Evolutionary conservation across 345 rosid species (phyloP).

Genomic region (Theobroma cacao): DNA sequence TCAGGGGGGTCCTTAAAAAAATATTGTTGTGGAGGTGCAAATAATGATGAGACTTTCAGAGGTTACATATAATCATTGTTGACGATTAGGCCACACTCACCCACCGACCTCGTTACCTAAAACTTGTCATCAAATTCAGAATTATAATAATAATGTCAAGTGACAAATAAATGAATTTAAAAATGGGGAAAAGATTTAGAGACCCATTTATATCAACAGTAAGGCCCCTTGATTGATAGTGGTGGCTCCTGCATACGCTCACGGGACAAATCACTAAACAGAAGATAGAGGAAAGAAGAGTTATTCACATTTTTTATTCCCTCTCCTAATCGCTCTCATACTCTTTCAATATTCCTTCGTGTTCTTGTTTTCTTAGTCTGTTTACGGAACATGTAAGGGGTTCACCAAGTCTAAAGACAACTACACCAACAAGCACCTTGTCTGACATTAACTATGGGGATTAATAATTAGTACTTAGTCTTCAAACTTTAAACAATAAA

Average conservation of each 20-base stretch:
- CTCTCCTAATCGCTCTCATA: no score
- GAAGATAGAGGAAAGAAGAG: not conserved
- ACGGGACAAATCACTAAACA: not conserved
- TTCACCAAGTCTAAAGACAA: not conserved
- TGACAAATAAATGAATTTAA: not conserved
- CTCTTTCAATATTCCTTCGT: not conserved
- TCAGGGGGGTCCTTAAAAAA: not conserved
- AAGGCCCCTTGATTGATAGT: not conserved
- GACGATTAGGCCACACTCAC: not conserved
- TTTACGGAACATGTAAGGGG: not conserved
- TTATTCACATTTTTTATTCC: not conserved
- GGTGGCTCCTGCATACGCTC: not conserved
- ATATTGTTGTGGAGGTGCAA: not conserved
- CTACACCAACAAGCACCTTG: not conserved
- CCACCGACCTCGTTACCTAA: not conserved
- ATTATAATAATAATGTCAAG: not conserved
- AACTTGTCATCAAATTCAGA: not conserved
- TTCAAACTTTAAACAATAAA: not conserved
- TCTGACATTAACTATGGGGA: not conserved
- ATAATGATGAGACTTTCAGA: not conserved
- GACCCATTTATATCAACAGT: no score
- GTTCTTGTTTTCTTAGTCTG: no score
- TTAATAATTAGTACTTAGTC: not conserved
- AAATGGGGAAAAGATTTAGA: no score
- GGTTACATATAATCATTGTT: not conserved